Percentiles rank a stretch among this genome's conserved stretches.
These are phyloP conservation scores for Exophiala sideris DNA, from an alignment of 2,329 filamentous ascomycete species.

Conservation along the genomic window DNA sequence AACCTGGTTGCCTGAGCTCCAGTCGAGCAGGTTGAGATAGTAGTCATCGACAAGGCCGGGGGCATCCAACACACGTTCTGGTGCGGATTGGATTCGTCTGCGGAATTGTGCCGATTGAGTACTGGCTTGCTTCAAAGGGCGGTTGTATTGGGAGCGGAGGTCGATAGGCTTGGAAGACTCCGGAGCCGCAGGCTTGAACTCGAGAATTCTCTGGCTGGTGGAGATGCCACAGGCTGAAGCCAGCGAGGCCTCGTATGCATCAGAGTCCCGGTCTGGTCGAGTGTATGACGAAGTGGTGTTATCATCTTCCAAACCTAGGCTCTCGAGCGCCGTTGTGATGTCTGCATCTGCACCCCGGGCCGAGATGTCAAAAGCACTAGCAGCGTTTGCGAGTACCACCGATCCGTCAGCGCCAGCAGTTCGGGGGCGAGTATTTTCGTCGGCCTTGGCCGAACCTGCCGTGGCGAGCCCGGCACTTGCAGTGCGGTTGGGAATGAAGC, in stretches of 20 bases:
- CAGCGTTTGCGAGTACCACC: slow-evolving; percentile 70
- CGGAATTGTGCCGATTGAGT: slow-evolving; percentile 79
- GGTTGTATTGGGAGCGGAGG: slow-evolving; percentile 95
- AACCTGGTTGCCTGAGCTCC: slow-evolving; percentile 96
- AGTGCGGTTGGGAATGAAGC: slow-evolving; percentile 91
- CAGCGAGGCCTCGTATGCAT: slow-evolving; percentile 87
- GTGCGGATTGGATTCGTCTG: slow-evolving; percentile 87
- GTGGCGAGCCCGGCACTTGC: slow-evolving; percentile 86
- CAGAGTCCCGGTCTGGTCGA: slow-evolving; percentile 79
- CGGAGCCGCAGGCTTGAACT: slow-evolving; percentile 96
- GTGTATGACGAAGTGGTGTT: slow-evolving; percentile 63
- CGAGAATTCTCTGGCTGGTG: slow-evolving; percentile 89
- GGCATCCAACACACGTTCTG: slow-evolving; percentile 92
- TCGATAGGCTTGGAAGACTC: slow-evolving; percentile 98
- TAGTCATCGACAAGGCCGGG: slow-evolving; percentile 97
- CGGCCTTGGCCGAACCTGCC: slow-evolving; percentile 77
- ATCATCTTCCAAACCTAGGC: slow-evolving; percentile 71
- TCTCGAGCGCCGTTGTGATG: slow-evolving; percentile 73
- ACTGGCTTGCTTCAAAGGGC: slow-evolving; percentile 76
- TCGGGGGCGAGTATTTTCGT: slow-evolving; percentile 73
- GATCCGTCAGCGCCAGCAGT: slow-evolving; percentile 69
- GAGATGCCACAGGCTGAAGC: slow-evolving; percentile 89
- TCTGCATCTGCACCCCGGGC: slow-evolving; percentile 66
- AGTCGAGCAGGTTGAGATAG: slow-evolving; percentile 97
- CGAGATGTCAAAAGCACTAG: slow-evolving; percentile 57